phyloP scores from a whole-genome alignment of 75 land plant genomes.

The Cupressus sempervirens region DNA sequence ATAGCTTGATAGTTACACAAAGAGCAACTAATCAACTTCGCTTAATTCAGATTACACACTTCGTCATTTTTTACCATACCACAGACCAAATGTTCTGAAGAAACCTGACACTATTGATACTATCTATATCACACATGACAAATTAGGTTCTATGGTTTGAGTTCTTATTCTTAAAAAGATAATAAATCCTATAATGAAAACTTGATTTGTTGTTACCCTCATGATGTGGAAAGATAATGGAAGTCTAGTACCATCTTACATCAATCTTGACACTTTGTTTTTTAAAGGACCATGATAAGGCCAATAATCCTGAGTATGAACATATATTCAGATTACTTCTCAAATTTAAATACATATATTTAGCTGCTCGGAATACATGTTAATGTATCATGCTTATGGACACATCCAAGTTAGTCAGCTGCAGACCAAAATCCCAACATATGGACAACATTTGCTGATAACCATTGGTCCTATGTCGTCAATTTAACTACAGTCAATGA shows the following conservation, averaged over 20 bases:
- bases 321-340: not conserved
- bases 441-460: not conserved
- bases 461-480: too few species aligned
- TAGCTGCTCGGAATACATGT: not conserved
- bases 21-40: not conserved
- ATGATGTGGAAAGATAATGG: not conserved
- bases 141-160: not conserved
- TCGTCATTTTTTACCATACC: not conserved
- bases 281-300: not conserved
- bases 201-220: not conserved
- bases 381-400: not conserved
- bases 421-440: not conserved
- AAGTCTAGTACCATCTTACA: not conserved
- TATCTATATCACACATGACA: not conserved
- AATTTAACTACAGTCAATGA: too few species aligned
- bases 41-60: not conserved
- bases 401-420: not conserved
- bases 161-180: not conserved
- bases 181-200: not conserved
- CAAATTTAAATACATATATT: not conserved
- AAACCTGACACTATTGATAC: not conserved
- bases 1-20: not conserved
- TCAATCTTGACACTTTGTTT: not conserved
- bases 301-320: not conserved
- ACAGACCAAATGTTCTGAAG: not conserved